These are phyloP conservation scores for Microcyclospora tardicrescens DNA, from an alignment of 2,329 filamentous ascomycete species.

Conservation along the genomic window DNA sequence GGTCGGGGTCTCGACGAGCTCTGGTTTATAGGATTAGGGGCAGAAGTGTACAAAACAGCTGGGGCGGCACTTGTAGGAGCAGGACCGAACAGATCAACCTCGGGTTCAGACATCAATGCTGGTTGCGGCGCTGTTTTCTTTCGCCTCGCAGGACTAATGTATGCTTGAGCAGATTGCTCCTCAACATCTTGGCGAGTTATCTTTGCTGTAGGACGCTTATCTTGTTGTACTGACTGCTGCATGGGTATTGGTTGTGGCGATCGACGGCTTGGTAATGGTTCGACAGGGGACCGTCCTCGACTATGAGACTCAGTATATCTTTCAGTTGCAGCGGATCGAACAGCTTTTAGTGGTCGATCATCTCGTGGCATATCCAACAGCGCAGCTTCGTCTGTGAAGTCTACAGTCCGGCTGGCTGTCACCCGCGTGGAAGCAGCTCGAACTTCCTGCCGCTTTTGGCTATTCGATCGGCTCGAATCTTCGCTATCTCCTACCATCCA, in stretches of 20 bases:
- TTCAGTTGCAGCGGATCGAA: constrained; percentile 17
- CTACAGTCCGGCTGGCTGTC: constrained; percentile 13
- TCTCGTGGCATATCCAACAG: constrained; percentile 56
- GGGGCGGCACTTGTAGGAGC: constrained; percentile 1
- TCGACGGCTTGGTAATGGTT: constrained; percentile 24
- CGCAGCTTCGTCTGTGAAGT: constrained; percentile 47
- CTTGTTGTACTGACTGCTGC: constrained; percentile 26
- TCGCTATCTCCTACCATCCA: constrained; percentile 72
- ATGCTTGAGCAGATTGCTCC: constrained; percentile 68
- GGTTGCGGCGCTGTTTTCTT: constrained; percentile 49
- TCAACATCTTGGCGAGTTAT: constrained; percentile 63
- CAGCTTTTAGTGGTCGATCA: constrained; percentile 38
- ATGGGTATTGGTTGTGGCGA: constrained; percentile 28
- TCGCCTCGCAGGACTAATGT: constrained; percentile 74
- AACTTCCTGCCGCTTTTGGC: constrained; percentile 17
- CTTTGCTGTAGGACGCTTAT: constrained; percentile 37
- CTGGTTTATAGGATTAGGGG: not conserved
- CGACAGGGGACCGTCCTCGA: constrained; percentile 17
- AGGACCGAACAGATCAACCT: constrained; percentile 24
- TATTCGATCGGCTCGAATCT: constrained; percentile 14
- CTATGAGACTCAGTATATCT: constrained; percentile 5
- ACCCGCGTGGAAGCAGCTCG: constrained; percentile 1
- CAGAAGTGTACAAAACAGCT: not conserved
- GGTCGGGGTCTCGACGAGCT: constrained; percentile 24
- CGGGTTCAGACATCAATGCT: constrained; percentile 16